Evolutionary conservation across 345 rosid genomes (phyloP).

Genomic region (Raphanus raphanistrum): DNA sequence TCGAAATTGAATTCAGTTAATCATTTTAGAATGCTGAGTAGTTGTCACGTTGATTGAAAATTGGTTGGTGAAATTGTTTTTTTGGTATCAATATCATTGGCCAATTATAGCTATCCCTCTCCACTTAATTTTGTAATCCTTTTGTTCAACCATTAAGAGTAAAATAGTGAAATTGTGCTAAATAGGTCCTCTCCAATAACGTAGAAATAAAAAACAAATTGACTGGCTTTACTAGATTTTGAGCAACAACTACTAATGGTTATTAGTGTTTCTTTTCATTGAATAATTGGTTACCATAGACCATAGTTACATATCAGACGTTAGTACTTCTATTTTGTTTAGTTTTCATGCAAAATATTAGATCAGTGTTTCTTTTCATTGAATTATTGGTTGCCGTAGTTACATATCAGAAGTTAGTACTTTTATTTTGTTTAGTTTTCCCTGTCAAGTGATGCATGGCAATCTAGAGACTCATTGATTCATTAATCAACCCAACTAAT

Average conservation of each 20-base stretch:
- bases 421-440: not conserved
- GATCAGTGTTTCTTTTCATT: not conserved
- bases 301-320: not conserved
- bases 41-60: not conserved
- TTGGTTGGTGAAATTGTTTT: not conserved
- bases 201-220: no score
- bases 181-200: no score
- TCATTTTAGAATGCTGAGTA: not conserved
- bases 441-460: not conserved
- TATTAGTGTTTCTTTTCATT: no score
- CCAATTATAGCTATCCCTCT: not conserved
- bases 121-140: not conserved
- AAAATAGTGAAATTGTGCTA: not conserved
- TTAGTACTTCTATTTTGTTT: not conserved
- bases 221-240: not conserved
- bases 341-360: not conserved
- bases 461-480: conserved; percentile 27
- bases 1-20: not conserved
- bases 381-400: not conserved
- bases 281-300: no score
- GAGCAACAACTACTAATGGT: not conserved
- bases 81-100: not conserved
- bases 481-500: conserved; percentile 14
- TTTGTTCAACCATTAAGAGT: not conserved
- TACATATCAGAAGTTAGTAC: not conserved